Base-by-base conservation (phyloP, 805 yeast genomes). In the Barnettozyma pratensis region DNA sequence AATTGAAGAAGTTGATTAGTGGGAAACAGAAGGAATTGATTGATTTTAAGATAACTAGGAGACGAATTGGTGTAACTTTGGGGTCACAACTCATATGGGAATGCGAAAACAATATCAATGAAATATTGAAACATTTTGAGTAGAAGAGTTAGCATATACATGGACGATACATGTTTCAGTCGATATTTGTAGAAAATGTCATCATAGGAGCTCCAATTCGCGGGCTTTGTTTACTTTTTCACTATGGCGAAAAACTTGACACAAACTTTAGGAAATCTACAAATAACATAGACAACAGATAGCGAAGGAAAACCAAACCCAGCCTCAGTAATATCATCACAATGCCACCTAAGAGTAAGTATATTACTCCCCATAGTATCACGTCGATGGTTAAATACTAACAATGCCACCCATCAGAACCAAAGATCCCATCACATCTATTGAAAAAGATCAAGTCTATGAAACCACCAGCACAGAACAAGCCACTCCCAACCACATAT, bases 401-500 rank as follows among this genome's bases (percentile, higher is more conserved):
- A 42, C 38, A 12, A 10, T n/a, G 27, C 12, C 19, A 19, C 19
- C 19, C 19, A 10, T 3, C 19, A 47, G 50, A 47, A 28, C 47
- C 54, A 5, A 49, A 45, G 32, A 37, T 42, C 8, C 47, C 63
- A 4, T 52, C 48, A 29, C 52, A 53, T 46, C 11, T 49, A 5
- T 41, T 42, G 10, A 46, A 46, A 19, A 49, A 42, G 42, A 36
- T 44, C 29, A 34, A 28, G 36, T 7, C 30, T 28, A 25, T 30
- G 7, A 42, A 35, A 10, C 34, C 40, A 31, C 44, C 35, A 12
- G 25, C 44, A 19, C 10, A 37, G 30, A 10, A 42, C 12, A 26
- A 25, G 7, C 36, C 56, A 28, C 38, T 39, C 4, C 57, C 60
- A n/a, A 7, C 31, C n/a, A 61, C 66, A 5, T 72, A 80, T 0